phyloP scores from a whole-genome alignment of 129 eudicot genomes.

The Cynara cardunculus region DNA sequence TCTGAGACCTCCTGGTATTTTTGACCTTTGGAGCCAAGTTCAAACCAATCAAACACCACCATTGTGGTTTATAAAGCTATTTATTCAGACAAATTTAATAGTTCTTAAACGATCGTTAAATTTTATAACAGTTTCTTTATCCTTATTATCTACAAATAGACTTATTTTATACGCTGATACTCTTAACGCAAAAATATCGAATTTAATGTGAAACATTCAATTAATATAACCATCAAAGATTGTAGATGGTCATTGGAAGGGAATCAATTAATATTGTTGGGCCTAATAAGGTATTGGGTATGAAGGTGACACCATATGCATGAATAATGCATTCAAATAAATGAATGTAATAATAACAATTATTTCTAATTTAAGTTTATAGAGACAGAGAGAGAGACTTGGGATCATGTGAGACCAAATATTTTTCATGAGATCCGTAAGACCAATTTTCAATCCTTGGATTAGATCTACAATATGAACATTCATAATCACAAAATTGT shows the following conservation, averaged over 20 bases:
- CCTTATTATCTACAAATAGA: not conserved
- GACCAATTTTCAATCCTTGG: too few species aligned
- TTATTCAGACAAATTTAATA: not conserved
- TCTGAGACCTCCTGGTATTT: too few species aligned
- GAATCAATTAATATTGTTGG: slow-evolving; percentile 1
- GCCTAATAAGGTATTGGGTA: not conserved
- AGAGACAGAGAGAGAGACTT: too few species aligned
- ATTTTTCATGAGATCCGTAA: too few species aligned
- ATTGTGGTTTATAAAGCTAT: too few species aligned
- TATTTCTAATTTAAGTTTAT: not conserved
- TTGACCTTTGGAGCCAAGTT: too few species aligned
- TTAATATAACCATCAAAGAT: not conserved
- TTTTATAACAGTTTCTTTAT: too few species aligned
- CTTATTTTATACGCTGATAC: not conserved
- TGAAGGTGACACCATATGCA: slow-evolving; percentile 1
- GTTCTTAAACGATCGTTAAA: too few species aligned
- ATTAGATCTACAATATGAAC: too few species aligned
- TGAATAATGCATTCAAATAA: not conserved
- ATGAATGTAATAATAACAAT: not conserved
- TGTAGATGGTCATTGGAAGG: not conserved
- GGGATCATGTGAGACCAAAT: too few species aligned
- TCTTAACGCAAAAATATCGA: not conserved
- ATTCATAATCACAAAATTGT: too few species aligned
- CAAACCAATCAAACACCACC: too few species aligned
- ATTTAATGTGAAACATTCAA: not conserved